These are phyloP conservation scores for Davidsoniella australis DNA, from an alignment of 2,329 filamentous ascomycete genomes.

Conservation along the genomic window DNA sequence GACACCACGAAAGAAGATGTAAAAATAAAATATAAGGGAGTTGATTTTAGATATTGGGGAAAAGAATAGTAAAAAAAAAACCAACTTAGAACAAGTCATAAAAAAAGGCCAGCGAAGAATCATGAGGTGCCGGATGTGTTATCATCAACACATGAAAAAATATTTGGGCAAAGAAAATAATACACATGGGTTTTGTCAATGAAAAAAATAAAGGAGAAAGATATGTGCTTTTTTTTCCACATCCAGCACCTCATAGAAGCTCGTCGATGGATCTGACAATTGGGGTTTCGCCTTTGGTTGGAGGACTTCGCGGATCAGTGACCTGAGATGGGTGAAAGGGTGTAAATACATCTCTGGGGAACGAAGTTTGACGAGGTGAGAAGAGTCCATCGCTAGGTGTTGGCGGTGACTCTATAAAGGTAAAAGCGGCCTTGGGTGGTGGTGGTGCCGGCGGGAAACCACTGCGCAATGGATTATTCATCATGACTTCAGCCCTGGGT, in stretches of 20 bases:
- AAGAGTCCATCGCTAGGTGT: constrained; percentile 36
- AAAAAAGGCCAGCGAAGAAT: neutral
- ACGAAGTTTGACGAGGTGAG: constrained; percentile 34
- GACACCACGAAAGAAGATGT: neutral
- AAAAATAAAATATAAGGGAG: neutral
- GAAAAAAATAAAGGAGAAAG: too few species aligned
- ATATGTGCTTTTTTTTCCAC: too few species aligned
- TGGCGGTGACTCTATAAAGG: constrained; percentile 34
- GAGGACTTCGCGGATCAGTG: constrained; percentile 56
- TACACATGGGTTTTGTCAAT: too few species aligned
- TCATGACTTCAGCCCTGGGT: constrained; percentile 56
- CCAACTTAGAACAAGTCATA: neutral
- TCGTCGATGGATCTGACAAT: constrained; percentile 68
- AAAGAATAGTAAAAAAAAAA: neutral
- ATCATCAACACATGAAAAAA: too few species aligned
- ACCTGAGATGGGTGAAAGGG: constrained; percentile 34
- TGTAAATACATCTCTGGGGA: constrained; percentile 34
- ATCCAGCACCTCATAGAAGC: constrained; percentile 35
- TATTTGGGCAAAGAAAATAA: too few species aligned
- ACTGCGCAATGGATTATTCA: constrained; percentile 45
- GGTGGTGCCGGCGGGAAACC: neutral
- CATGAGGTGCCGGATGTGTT: too few species aligned
- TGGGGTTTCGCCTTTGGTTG: constrained; percentile 54
- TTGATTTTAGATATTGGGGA: neutral
- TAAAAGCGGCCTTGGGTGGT: constrained; percentile 26